Evolutionary conservation across 73 alveolate genomes (phyloP).

Genomic region (Paramecium bursaria): DNA sequence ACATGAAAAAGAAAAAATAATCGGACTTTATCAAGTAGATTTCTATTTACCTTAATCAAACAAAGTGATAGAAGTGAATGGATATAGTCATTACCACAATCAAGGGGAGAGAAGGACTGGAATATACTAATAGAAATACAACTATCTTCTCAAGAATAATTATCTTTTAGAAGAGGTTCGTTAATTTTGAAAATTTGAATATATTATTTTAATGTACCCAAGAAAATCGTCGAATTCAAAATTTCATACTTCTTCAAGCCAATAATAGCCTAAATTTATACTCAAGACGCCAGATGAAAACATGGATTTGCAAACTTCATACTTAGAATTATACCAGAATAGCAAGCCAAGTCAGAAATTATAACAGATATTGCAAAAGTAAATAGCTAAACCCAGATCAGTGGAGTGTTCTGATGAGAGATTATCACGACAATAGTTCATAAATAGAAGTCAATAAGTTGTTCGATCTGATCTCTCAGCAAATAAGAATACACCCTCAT

Average conservation of each 20-base stretch:
- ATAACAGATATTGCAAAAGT: constrained; percentile 36
- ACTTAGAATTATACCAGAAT: constrained; percentile 41
- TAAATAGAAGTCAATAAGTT: constrained; percentile 53
- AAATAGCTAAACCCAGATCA: constrained; percentile 38
- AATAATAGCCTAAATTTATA: constrained; percentile 30
- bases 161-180: background rate
- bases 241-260: background rate
- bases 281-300: constrained; percentile 1
- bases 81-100: constrained; percentile 6
- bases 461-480: constrained; percentile 25
- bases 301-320: constrained; percentile 12
- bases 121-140: constrained; percentile 15
- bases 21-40: constrained; percentile 42
- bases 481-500: constrained; percentile 33
- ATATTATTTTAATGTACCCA: constrained; percentile 9
- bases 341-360: constrained; percentile 28
- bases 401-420: constrained; percentile 46
- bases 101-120: constrained; percentile 33
- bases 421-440: constrained; percentile 45
- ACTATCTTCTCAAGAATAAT: constrained; percentile 16
- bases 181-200: background rate
- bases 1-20: background rate
- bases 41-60: constrained; percentile 32
- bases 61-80: constrained; percentile 20
- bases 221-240: constrained; percentile 33